Conservation (phyloP, 257 asterid genomes). For the Solanum chilense region DNA sequence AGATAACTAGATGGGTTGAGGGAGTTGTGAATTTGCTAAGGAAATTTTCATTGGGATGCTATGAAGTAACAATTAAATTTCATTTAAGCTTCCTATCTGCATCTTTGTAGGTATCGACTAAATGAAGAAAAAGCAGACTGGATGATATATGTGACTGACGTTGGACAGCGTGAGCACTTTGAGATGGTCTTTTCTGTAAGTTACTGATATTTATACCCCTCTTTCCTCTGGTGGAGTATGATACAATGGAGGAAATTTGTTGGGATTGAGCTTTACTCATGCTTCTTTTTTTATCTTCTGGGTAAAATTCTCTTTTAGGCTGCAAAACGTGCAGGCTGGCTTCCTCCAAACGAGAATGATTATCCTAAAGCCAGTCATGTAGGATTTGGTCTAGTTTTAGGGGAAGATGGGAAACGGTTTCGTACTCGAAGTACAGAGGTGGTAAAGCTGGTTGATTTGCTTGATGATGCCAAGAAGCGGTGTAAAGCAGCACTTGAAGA, state of each 20-base stretch:
- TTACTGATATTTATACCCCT: not conserved
- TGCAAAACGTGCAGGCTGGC: conserved; percentile 87
- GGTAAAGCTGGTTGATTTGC: conserved; percentile 77
- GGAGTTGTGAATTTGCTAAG: not conserved
- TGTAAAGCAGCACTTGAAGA: conserved; percentile 62
- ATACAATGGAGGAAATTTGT: not conserved
- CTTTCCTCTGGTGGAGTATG: not conserved
- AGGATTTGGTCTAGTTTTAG: conserved; percentile 88
- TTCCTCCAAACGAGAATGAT: conserved; percentile 54
- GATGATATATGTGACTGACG: conserved; percentile 88
- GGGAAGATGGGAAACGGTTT: conserved; percentile 87
- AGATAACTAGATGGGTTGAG: not conserved
- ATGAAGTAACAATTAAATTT: not conserved
- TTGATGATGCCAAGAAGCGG: conserved; percentile 80
- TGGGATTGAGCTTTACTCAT: not conserved
- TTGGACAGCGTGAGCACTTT: conserved; percentile 89
- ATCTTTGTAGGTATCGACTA: conserved; percentile 64
- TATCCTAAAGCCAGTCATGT: conserved; percentile 82
- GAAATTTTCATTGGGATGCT: not conserved
- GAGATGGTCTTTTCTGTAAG: conserved; percentile 89
- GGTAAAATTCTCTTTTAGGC: conserved; percentile 45
- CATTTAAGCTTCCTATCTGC: not conserved
- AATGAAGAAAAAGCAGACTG: conserved; percentile 90
- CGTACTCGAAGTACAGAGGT: conserved; percentile 91
- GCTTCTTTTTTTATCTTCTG: not conserved